Evolutionary conservation across 2,329 filamentous ascomycete species (phyloP).

Genomic region (Colletotrichum magnum): DNA sequence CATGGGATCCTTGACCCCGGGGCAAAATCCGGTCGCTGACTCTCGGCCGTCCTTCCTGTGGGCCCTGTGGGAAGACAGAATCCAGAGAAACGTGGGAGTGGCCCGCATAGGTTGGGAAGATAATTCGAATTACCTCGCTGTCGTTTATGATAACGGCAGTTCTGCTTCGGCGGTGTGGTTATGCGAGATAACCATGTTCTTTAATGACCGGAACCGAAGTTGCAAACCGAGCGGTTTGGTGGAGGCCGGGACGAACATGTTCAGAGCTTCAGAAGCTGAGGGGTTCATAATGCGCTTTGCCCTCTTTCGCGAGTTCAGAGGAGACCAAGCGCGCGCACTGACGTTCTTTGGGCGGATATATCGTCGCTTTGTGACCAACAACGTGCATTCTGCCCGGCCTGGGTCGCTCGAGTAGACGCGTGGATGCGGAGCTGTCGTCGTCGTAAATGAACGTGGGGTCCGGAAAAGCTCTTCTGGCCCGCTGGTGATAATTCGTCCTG

Average conservation of each 20-base stretch:
- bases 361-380: constrained; percentile 4
- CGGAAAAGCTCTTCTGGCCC: constrained; percentile 7
- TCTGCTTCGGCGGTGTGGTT: constrained; percentile 26
- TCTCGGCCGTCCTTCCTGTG: constrained; percentile 9
- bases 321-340: constrained; percentile 25
- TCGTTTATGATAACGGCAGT: constrained; percentile 5
- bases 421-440: neutral
- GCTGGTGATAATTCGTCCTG: constrained; percentile 8
- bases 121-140: neutral
- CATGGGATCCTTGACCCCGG: constrained; percentile 23
- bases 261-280: neutral
- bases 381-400: constrained; percentile 2
- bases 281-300: constrained; percentile 17
- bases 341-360: constrained; percentile 7
- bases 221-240: constrained; percentile 20
- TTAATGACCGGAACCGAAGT: constrained; percentile 38
- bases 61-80: constrained; percentile 9
- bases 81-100: neutral
- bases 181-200: constrained; percentile 14
- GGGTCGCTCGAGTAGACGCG: neutral
- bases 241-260: constrained; percentile 19
- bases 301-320: constrained; percentile 4
- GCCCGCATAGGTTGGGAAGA: neutral
- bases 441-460: constrained; percentile 11
- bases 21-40: constrained; percentile 19